Percentiles rank a stretch among this genome's conserved stretches.
Conservation (phyloP, 208 protist species). For the Blechomonas ayalai region DNA sequence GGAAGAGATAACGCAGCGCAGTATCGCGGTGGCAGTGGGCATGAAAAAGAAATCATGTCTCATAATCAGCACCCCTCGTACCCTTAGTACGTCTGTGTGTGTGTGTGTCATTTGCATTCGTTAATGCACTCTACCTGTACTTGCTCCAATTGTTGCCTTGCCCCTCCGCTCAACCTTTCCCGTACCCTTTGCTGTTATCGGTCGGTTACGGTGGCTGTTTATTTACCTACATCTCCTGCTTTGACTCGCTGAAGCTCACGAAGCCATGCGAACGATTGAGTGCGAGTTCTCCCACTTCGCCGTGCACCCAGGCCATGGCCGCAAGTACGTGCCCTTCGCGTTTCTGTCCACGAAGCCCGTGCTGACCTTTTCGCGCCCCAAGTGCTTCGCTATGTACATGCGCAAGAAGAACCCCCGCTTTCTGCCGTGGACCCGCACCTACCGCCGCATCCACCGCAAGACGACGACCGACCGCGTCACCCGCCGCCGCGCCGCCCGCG, state of each 20-base stretch:
- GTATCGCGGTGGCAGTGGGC: no score
- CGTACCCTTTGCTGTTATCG: no score
- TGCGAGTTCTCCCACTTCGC: constrained; percentile 92
- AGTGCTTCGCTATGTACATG: constrained; percentile 90
- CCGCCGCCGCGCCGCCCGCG: constrained; percentile 73
- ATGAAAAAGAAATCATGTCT: no score
- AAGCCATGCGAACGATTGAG: constrained; percentile 82
- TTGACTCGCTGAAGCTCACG: neutral
- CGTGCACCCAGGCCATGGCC: constrained; percentile 92
- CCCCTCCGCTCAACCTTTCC: no score
- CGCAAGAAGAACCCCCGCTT: constrained; percentile 94
- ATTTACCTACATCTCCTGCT: constrained; percentile 4
- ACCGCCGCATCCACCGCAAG: constrained; percentile 92
- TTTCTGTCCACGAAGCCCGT: constrained; percentile 93
- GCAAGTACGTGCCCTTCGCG: constrained; percentile 90
- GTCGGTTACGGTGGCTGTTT: neutral
- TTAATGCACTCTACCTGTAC: no score
- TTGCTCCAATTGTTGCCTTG: no score
- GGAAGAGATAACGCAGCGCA: no score
- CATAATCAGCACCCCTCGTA: no score
- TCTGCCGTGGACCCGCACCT: constrained; percentile 90
- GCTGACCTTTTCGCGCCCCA: constrained; percentile 86
- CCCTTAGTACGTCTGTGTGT: no score
- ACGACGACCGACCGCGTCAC: constrained; percentile 75
- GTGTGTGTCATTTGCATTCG: no score